Conservation (phyloP, 805 yeast genomes). For the Hanseniaspora pseudoguilliermondii region DNA sequence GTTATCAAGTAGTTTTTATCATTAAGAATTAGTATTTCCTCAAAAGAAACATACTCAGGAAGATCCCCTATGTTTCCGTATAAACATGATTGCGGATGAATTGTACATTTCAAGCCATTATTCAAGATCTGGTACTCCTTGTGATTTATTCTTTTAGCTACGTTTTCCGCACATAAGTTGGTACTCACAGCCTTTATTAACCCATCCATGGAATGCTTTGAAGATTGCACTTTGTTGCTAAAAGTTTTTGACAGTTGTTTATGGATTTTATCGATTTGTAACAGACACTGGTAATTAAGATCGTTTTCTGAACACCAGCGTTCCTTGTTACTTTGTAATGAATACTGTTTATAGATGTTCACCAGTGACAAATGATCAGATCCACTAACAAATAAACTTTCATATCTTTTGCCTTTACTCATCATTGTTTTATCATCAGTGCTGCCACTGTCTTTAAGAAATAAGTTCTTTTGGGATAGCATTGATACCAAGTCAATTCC, state of each 20-base stretch:
- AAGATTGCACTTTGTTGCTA: not conserved
- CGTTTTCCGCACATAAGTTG: not conserved
- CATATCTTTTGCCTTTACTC: not conserved
- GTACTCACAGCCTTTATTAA: not conserved
- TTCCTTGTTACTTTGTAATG: not conserved
- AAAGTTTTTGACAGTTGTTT: not conserved
- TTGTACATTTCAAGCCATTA: conserved; percentile 1
- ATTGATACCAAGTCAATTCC: conserved; percentile 5
- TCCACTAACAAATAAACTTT: not conserved
- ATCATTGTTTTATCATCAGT: not conserved
- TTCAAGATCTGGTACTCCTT: conserved; percentile 3
- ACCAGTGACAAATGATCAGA: conserved; percentile 10
- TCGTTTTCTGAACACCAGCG: conserved; percentile 3
- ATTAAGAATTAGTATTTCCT: conserved; percentile 5
- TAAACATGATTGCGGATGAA: not conserved
- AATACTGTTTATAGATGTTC: conserved; percentile 1
- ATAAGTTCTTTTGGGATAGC: not conserved
- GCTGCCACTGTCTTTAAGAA: not conserved
- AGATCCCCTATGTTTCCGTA: conserved; percentile 6
- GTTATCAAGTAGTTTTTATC: conserved; percentile 1
- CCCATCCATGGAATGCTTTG: not conserved
- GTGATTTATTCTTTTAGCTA: conserved; percentile 2
- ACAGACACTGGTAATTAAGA: not conserved
- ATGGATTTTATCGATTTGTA: not conserved
- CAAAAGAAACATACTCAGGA: conserved; percentile 10